A percentile compares a stretch with the other conserved stretches of the same genome.
These are phyloP conservation scores for Persicaria tinctoria DNA, from an alignment of 148 eudicot species.

Conservation along the genomic window DNA sequence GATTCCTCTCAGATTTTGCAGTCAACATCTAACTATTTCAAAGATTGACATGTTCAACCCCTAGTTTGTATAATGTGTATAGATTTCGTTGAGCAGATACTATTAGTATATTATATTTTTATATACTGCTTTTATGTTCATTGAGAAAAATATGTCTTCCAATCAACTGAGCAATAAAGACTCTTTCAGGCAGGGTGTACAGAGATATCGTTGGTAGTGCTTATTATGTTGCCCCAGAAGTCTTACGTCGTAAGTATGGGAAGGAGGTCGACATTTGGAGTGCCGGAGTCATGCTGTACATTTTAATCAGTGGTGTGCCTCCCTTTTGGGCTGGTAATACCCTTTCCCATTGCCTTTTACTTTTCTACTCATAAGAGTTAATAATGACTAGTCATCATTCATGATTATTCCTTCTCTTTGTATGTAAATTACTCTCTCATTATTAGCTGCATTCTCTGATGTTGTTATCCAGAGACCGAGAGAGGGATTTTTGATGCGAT, in stretches of 20 bases:
- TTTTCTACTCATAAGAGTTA: not conserved
- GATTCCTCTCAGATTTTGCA: not conserved
- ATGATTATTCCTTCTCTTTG: not conserved
- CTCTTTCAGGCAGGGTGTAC: slow-evolving; percentile 61
- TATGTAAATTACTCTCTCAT: not conserved
- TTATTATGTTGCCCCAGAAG: slow-evolving; percentile 94
- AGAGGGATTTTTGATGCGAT: slow-evolving; percentile 83
- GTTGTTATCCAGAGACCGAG: slow-evolving; percentile 55
- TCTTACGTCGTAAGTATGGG: slow-evolving; percentile 71
- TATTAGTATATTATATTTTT: not conserved
- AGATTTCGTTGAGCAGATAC: not conserved
- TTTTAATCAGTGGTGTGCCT: slow-evolving; percentile 90
- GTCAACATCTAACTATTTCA: not conserved
- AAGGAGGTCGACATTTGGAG: slow-evolving; percentile 90
- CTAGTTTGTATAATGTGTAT: not conserved
- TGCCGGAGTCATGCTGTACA: slow-evolving; percentile 91
- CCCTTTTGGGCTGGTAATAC: slow-evolving; percentile 93
- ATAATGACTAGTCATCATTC: not conserved
- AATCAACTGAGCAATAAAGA: not conserved
- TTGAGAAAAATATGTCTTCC: not conserved
- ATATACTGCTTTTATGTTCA: not conserved
- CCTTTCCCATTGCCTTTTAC: not conserved
- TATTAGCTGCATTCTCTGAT: not conserved
- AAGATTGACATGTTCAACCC: not conserved
- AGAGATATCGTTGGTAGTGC: slow-evolving; percentile 92